Evolutionary conservation across 768 basidiomycete species (phyloP), one percentile per base, ranked within the genome.

Genomic region (Collybiopsis luxurians): DNA sequence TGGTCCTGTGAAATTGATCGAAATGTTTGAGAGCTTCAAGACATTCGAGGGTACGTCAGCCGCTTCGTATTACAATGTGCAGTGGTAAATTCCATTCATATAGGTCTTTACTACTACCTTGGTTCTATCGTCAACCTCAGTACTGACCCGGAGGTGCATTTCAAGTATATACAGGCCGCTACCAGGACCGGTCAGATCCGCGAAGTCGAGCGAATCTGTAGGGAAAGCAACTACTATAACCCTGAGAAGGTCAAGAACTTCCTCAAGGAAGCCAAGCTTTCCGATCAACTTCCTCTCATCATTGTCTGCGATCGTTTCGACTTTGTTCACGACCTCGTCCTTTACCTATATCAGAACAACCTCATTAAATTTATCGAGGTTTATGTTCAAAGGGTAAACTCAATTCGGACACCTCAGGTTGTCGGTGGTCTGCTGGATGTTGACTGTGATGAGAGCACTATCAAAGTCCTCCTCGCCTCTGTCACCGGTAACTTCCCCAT

Each of bases 181-280:
- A 96, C 95, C 1, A 87, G 96, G 26, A 99, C 97, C 27, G 95
- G 96, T 40, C 97, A 98, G 70, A 95, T 99, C 63, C 90, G 97
- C 48, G 97, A 99, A 71, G 97, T 99, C 56, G 97, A 99, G 74
- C 94, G 97, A 45, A 96, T 99, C 67, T 98, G 95, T 69, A 82
- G 97, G 53, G 97, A 99, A 76, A 94, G 91, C 72, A 98, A 98
- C 75, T 80, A 79, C 75, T 98, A 98, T 82, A 98, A 95, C 72
- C 92, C 97, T 1, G 97, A 99, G 79, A 99, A 99, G 74, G 97
- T 98, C 83, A 98, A 99, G 82, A 99, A 99, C 75, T 98, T 98
- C 88, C 85, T 98, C 71, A 98, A 98, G 73, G 97, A 99, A 69
- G 95, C 97, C 66, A 95, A 97, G 67, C 86, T 99, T 27, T 75